phyloP scores from a whole-genome alignment of 169 alveolate genomes.

The Eimeria sp. region DNA sequence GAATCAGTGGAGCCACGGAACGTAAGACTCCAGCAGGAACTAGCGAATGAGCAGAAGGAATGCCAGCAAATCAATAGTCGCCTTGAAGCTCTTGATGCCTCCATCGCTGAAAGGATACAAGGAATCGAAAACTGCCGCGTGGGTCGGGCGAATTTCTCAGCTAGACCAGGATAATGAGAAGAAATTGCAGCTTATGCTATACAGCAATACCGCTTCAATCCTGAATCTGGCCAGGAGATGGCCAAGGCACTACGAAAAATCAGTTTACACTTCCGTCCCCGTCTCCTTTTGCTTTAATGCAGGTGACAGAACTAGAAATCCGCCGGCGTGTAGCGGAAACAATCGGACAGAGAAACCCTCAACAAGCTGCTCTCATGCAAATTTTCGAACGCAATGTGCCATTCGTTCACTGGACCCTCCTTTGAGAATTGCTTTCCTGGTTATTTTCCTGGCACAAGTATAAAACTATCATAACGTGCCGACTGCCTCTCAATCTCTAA shows the following conservation, averaged over 20 bases:
- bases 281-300: neutral
- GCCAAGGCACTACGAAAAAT: neutral
- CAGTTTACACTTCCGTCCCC: neutral
- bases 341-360: conserved; percentile 48
- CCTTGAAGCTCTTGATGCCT: conserved; percentile 49
- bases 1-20: conserved; percentile 56
- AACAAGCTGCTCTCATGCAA: conserved; percentile 65
- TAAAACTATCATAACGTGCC: neutral
- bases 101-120: conserved; percentile 42
- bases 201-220: neutral
- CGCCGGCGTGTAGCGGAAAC: conserved; percentile 68
- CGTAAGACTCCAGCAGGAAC: conserved; percentile 43
- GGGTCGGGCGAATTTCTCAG: neutral
- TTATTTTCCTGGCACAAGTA: neutral
- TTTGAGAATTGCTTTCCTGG: neutral
- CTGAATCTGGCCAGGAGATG: neutral
- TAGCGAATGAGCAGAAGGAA: conserved; percentile 20
- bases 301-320: conserved; percentile 62
- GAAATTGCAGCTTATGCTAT: neutral
- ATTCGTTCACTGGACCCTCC: neutral
- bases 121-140: conserved; percentile 57
- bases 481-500: neutral
- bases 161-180: neutral
- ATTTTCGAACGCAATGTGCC: conserved; percentile 62
- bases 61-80: conserved; percentile 31